Evolutionary conservation across 2,329 filamentous ascomycete genomes (phyloP).

Genomic region (Arthrobotrys pseudoclavata): DNA sequence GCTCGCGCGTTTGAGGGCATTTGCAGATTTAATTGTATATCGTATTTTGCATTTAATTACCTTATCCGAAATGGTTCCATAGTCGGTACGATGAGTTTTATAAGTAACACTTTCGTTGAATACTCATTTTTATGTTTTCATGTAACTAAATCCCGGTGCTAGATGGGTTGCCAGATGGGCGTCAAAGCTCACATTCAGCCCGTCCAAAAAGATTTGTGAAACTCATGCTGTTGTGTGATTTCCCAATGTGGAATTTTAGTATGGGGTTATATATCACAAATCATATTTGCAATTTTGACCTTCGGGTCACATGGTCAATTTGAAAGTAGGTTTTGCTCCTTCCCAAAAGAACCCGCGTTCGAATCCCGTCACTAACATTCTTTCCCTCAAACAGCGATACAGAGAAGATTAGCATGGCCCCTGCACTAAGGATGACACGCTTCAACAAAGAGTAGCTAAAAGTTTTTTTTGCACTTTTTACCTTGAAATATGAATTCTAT

Average conservation of each 20-base stretch:
- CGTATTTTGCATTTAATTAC: too few species aligned
- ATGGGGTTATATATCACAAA: conserved; percentile 26
- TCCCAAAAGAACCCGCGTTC: conserved; percentile 37
- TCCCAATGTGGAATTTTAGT: conserved; percentile 3
- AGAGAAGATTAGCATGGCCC: conserved; percentile 87
- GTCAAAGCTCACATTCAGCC: too few species aligned
- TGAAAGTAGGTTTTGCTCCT: conserved; percentile 51
- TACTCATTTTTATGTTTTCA: too few species aligned
- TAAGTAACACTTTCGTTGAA: too few species aligned
- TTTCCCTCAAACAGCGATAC: conserved; percentile 68
- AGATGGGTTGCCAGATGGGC: too few species aligned
- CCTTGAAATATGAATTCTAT: neutral
- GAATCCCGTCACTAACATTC: conserved; percentile 51
- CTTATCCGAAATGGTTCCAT: too few species aligned
- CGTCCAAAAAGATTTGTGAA: too few species aligned
- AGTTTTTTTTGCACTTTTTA: conserved; percentile 60
- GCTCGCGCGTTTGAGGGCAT: too few species aligned
- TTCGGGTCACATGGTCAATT: conserved; percentile 61
- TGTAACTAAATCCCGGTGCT: too few species aligned
- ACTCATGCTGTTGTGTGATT: conserved; percentile 17
- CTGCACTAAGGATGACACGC: conserved; percentile 95
- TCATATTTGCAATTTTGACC: conserved; percentile 27
- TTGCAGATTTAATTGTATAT: too few species aligned
- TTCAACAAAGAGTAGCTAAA: conserved; percentile 75
- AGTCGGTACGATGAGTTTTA: too few species aligned